A percentile compares a stretch with the other conserved stretches of the same genome.
These are phyloP conservation scores for Solanum infundibuliforme DNA, from an alignment of 257 asterid genomes.

Conservation along the genomic window DNA sequence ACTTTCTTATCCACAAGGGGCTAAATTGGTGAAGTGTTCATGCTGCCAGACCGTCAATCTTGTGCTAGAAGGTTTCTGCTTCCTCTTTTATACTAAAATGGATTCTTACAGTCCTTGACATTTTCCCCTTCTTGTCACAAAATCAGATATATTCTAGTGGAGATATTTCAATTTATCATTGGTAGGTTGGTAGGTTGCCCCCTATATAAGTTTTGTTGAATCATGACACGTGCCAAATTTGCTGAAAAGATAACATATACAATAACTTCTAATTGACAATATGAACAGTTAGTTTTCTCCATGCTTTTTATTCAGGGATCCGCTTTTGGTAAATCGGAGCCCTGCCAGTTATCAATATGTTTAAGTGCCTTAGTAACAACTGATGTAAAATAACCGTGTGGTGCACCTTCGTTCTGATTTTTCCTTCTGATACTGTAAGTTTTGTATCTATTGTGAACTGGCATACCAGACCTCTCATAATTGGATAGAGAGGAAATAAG, in stretches of 20 bases:
- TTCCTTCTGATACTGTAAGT: not conserved
- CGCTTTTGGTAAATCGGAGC: not conserved
- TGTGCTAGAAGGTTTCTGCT: conserved; percentile 67
- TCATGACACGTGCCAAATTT: not conserved
- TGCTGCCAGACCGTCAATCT: conserved; percentile 74
- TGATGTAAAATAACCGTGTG: not conserved
- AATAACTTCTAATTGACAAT: not conserved
- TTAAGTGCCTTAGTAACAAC: not conserved
- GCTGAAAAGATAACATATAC: not conserved
- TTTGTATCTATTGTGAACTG: not conserved
- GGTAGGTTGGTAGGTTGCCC: not conserved
- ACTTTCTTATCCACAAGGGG: conserved; percentile 69
- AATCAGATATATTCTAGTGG: not conserved
- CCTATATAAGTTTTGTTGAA: not conserved
- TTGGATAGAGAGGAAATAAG: not conserved
- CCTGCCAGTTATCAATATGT: not conserved
- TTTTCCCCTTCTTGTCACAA: not conserved
- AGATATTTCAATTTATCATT: not conserved
- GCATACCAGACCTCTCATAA: not conserved
- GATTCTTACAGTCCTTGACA: not conserved
- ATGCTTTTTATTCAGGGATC: not conserved
- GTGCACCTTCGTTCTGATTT: not conserved
- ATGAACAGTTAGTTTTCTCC: not conserved
- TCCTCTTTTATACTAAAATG: not conserved
- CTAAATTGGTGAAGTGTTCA: conserved; percentile 69